These are phyloP conservation scores for Poa annua DNA, from an alignment of 176 grass and related monocot species.

Conservation along the genomic window DNA sequence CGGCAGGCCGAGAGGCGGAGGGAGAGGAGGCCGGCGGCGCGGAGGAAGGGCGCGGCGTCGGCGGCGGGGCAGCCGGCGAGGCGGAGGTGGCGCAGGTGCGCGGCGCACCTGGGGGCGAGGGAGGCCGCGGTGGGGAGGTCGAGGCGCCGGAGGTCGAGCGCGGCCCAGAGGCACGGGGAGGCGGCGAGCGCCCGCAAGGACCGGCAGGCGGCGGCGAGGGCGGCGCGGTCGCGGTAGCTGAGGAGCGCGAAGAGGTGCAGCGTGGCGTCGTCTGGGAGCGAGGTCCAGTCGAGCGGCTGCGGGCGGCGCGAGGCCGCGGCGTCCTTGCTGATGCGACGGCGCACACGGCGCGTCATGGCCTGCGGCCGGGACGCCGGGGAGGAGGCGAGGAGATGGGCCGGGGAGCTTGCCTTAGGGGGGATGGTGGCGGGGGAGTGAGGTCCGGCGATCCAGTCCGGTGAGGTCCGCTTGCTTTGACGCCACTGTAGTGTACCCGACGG, in stretches of 20 bases:
- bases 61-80: slow-evolving; percentile 61
- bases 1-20: slow-evolving; percentile 56
- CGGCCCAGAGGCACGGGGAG: slow-evolving; percentile 78
- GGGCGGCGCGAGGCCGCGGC: background rate
- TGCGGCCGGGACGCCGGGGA: background rate
- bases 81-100: slow-evolving; percentile 61
- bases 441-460: background rate
- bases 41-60: slow-evolving; percentile 57
- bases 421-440: background rate
- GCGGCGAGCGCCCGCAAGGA: slow-evolving; percentile 74
- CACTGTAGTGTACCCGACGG: background rate
- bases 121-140: slow-evolving; percentile 48
- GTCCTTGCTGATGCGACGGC: slow-evolving; percentile 16
- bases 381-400: background rate
- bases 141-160: slow-evolving; percentile 79
- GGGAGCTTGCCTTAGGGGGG: background rate
- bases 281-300: slow-evolving; percentile 76
- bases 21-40: slow-evolving; percentile 54
- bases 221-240: slow-evolving; percentile 91
- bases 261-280: slow-evolving; percentile 76
- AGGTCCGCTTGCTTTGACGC: background rate
- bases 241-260: slow-evolving; percentile 84
- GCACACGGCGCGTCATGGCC: slow-evolving; percentile 30
- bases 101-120: slow-evolving; percentile 61
- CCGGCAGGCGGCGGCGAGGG: slow-evolving; percentile 67